Conservation (phyloP, 164 flowering plant genomes). For the Chimonanthus salicifolius region DNA sequence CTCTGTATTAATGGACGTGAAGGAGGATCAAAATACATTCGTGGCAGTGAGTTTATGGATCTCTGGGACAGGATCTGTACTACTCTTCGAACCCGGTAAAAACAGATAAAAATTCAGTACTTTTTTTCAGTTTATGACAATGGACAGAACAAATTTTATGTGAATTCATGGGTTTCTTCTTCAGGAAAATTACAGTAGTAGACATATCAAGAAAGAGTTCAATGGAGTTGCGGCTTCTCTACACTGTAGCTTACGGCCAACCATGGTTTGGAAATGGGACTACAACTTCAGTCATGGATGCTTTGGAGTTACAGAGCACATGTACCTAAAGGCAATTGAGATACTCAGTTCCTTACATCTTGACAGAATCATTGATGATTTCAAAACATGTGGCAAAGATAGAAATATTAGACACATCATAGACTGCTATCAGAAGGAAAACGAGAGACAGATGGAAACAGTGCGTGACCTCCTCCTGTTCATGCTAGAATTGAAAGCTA, state of each 20-base stretch:
- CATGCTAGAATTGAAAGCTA: slow-evolving; percentile 53
- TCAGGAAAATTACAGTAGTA: slow-evolving; percentile 61
- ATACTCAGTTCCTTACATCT: slow-evolving; percentile 49
- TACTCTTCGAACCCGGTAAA: slow-evolving; percentile 53
- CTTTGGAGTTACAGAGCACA: slow-evolving; percentile 52
- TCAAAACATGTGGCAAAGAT: slow-evolving; percentile 8
- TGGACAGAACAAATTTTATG: neutral
- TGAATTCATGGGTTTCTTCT: neutral
- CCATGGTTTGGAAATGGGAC: slow-evolving; percentile 93
- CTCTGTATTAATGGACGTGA: slow-evolving; percentile 74
- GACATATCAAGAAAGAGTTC: slow-evolving; percentile 57
- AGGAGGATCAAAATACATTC: slow-evolving; percentile 60
- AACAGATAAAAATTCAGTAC: no score
- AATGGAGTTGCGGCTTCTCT: slow-evolving; percentile 73
- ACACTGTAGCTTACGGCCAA: slow-evolving; percentile 74
- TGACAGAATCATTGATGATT: slow-evolving; percentile 35
- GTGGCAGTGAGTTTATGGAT: slow-evolving; percentile 78
- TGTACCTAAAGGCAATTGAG: slow-evolving; percentile 50
- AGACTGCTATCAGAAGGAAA: slow-evolving; percentile 38
- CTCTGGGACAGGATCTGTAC: slow-evolving; percentile 85
- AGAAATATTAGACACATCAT: slow-evolving; percentile 39
- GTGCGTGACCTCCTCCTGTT: slow-evolving; percentile 53
- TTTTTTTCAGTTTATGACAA: neutral
- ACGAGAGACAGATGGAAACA: slow-evolving; percentile 47
- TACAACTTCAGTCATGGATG: slow-evolving; percentile 68